Evolutionary conservation across 2,329 filamentous ascomycete species (phyloP), one percentile per base, ranked within the genome.

Genomic region (Ascosphaera acerosa): DNA sequence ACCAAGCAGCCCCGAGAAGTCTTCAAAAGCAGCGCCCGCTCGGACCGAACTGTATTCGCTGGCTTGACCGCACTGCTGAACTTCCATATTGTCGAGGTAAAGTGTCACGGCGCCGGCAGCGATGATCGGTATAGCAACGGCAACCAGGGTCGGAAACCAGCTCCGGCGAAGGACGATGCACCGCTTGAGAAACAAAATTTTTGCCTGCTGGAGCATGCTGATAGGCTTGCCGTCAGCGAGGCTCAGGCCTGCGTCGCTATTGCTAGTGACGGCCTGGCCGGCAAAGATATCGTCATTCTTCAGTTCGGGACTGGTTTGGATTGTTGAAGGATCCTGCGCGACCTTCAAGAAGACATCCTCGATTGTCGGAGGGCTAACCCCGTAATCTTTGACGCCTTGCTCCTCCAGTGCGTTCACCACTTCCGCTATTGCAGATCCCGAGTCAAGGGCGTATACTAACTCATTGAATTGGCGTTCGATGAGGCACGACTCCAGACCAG

Each of bases 311-410:
- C 22, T 14, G 5, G 39, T 34, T 2, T 32, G 14, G 18, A 59
- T 12, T 23, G 20, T 23, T 23, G 20, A 23, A 23, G 20, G 12
- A 47, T 91, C 81, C 43, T 84, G 76, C 0, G 81, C 78, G 23
- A 91, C 61, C 39, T 77, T 72, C 15, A 92, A 54, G 49, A 92
- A 92, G 0, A 91, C 81, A 40, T 91, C 81, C 47, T 92, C 84
- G 25, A 92, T 81, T 0, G 78, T 89, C 1, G 82, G 84, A 0
- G 80, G 80, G 10, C 75, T 76, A 40, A 91, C 76, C 35, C 81
- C 71, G 47, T 90, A 91, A 35, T 89, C 75, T 10, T 60, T 59
- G 25, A 89, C 61, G 0, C 68, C 67, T 2, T 61, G 55, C 1
- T 58, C 51, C 45, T 90, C 75, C 1, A 92, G 58, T 6, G 61